Evolutionary conservation across 2,329 filamentous ascomycete species (phyloP).

Genomic region (Westerdykella sp.): DNA sequence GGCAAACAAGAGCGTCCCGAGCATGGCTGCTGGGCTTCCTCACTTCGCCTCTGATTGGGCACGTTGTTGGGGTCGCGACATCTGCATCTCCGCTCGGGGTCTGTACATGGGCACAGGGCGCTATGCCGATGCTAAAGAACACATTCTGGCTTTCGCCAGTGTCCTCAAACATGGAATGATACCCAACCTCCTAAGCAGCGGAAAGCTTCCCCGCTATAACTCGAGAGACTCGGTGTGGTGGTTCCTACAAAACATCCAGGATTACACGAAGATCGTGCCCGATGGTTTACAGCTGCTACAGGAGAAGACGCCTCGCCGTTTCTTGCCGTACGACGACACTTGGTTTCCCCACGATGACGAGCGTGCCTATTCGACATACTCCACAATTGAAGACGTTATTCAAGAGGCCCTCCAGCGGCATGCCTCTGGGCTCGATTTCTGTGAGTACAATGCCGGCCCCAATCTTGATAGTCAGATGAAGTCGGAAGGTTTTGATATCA

Average conservation of each 20-base stretch:
- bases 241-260: slow-evolving; percentile 91
- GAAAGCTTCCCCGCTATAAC: slow-evolving; percentile 85
- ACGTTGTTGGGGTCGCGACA: slow-evolving; percentile 93
- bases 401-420: slow-evolving; percentile 92
- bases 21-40: slow-evolving; percentile 83
- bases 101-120: slow-evolving; percentile 87
- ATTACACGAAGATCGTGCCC: slow-evolving; percentile 78
- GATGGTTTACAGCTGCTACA: slow-evolving; percentile 68
- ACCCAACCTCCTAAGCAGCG: slow-evolving; percentile 83
- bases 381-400: slow-evolving; percentile 80
- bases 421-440: slow-evolving; percentile 82
- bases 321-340: slow-evolving; percentile 90
- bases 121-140: slow-evolving; percentile 82
- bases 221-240: slow-evolving; percentile 97
- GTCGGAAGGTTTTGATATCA: slow-evolving; percentile 83
- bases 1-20: slow-evolving; percentile 76
- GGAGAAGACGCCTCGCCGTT: slow-evolving; percentile 72
- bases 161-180: slow-evolving; percentile 99
- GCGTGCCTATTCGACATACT: slow-evolving; percentile 77
- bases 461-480: slow-evolving; percentile 89
- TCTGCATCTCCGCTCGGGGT: slow-evolving; percentile 91
- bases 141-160: slow-evolving; percentile 90
- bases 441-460: slow-evolving; percentile 88
- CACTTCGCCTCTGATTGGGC: slow-evolving; percentile 95
- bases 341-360: slow-evolving; percentile 81